Conservation (phyloP, 192 early-diverging fungal species). For the Coemansia sp. region DNA sequence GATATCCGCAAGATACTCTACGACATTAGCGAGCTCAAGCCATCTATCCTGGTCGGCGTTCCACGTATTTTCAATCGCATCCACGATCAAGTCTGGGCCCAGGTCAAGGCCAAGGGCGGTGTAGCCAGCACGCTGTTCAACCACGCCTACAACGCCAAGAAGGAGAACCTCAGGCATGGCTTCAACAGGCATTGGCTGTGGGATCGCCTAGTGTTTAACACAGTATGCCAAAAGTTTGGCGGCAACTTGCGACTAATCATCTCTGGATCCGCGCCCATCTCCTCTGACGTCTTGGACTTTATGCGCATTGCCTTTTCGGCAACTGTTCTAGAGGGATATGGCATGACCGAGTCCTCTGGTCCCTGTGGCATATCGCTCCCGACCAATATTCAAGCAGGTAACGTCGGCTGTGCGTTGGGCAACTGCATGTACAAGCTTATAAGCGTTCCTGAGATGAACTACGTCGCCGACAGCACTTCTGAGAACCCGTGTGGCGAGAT, state of each 20-base stretch:
- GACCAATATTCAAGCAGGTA: slow-evolving; percentile 60
- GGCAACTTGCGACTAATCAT: slow-evolving; percentile 81
- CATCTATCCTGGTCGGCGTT: slow-evolving; percentile 77
- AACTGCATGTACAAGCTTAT: slow-evolving; percentile 78
- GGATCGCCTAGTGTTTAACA: slow-evolving; percentile 83
- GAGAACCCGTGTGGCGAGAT: slow-evolving; percentile 77
- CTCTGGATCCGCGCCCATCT: slow-evolving; percentile 90
- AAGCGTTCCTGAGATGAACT: slow-evolving; percentile 75
- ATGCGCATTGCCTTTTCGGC: slow-evolving; percentile 76
- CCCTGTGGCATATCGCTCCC: slow-evolving; percentile 65
- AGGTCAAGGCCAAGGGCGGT: slow-evolving; percentile 84
- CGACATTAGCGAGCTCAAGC: slow-evolving; percentile 74
- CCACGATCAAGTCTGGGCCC: slow-evolving; percentile 85
- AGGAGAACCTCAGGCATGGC: slow-evolving; percentile 58
- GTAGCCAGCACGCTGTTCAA: slow-evolving; percentile 73
- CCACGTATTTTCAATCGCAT: slow-evolving; percentile 89
- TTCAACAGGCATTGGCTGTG: slow-evolving; percentile 58
- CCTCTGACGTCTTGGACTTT: slow-evolving; percentile 84
- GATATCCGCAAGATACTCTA: slow-evolving; percentile 71
- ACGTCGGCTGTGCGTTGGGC: slow-evolving; percentile 76
- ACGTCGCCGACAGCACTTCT: slow-evolving; percentile 58
- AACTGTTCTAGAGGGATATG: slow-evolving; percentile 81
- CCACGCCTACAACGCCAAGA: slow-evolving; percentile 74
- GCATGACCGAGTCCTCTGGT: slow-evolving; percentile 78
- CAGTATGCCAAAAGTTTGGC: slow-evolving; percentile 82